Percentiles rank a stretch among this genome's conserved stretches.
These are phyloP conservation scores for Orbilia brochopaga DNA, from an alignment of 2,329 filamentous ascomycete species.

Conservation along the genomic window DNA sequence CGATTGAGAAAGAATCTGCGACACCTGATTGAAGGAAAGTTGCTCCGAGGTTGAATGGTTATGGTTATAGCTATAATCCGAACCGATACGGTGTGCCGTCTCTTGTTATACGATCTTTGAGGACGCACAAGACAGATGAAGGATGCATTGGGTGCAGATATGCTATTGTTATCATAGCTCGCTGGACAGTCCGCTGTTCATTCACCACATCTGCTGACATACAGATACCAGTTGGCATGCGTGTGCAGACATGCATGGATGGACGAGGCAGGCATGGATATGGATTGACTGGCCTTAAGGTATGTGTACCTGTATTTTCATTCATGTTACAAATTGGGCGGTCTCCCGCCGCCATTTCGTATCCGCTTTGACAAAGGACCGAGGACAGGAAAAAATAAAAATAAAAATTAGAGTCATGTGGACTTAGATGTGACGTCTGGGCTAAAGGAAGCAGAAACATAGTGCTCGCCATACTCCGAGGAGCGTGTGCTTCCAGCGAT, in stretches of 20 bases:
- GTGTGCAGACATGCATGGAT: too few relatives aligned
- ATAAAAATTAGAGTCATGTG: conserved; percentile 40
- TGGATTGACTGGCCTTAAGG: too few relatives aligned
- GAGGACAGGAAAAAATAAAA: conserved; percentile 18
- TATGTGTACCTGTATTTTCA: not conserved
- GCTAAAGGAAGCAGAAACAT: conserved; percentile 18
- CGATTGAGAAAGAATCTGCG: not conserved
- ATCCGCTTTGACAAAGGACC: conserved; percentile 38
- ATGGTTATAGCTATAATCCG: not conserved
- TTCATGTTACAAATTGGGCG: conserved; percentile 13
- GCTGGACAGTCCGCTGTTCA: too few relatives aligned
- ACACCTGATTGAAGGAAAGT: not conserved
- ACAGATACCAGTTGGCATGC: too few relatives aligned
- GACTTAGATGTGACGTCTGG: conserved; percentile 45
- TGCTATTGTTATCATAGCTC: too few relatives aligned
- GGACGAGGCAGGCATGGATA: not conserved
- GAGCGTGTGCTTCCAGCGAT: conserved; percentile 40
- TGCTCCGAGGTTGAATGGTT: too few relatives aligned
- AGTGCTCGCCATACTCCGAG: conserved; percentile 1
- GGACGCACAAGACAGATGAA: too few relatives aligned
- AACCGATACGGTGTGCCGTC: not conserved
- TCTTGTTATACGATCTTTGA: too few relatives aligned
- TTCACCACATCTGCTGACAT: too few relatives aligned
- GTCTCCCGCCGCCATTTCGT: conserved; percentile 27
- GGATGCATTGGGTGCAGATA: too few relatives aligned